Evolutionary conservation across 495 filamentous ascomycete species (phyloP).

Genomic region (Choiromyces venosus): DNA sequence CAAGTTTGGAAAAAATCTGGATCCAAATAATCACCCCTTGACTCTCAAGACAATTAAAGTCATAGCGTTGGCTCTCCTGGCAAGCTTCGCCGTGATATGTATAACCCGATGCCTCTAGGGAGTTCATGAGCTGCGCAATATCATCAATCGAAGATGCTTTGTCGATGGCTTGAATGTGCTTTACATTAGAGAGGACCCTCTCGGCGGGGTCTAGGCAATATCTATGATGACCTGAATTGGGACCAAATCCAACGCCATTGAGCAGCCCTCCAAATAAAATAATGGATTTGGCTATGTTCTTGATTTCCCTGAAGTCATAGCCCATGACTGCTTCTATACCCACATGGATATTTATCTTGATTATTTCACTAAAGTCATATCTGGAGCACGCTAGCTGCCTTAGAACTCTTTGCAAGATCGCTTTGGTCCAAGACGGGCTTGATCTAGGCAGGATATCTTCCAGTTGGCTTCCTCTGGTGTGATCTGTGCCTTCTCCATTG

Average conservation of each 20-base stretch:
- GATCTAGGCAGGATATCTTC: not conserved
- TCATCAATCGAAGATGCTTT: constrained; percentile 18
- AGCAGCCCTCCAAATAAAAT: constrained; percentile 22
- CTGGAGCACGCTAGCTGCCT: not conserved
- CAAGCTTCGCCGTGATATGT: constrained; percentile 1
- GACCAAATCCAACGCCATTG: not conserved
- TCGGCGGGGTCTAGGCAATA: not conserved
- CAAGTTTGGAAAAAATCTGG: constrained; percentile 13
- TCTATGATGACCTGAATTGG: not conserved
- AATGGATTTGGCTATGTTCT: constrained; percentile 26
- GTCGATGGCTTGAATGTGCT: constrained; percentile 17
- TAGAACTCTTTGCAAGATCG: not conserved
- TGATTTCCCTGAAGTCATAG: constrained; percentile 24
- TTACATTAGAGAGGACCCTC: constrained; percentile 8
- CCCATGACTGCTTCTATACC: not conserved
- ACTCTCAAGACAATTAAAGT: constrained; percentile 19
- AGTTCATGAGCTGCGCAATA: constrained; percentile 22
- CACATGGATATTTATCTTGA: not conserved
- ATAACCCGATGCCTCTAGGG: not conserved
- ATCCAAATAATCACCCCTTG: constrained; percentile 25
- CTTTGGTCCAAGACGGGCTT: not conserved
- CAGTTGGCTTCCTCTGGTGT: not conserved
- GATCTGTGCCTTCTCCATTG: not conserved
- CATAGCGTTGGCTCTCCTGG: constrained; percentile 18
- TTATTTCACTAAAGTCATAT: not conserved